Evolutionary conservation across 257 asterid genomes (phyloP), one percentile per base, ranked within the genome.

Genomic region (Eustoma russellianum): DNA sequence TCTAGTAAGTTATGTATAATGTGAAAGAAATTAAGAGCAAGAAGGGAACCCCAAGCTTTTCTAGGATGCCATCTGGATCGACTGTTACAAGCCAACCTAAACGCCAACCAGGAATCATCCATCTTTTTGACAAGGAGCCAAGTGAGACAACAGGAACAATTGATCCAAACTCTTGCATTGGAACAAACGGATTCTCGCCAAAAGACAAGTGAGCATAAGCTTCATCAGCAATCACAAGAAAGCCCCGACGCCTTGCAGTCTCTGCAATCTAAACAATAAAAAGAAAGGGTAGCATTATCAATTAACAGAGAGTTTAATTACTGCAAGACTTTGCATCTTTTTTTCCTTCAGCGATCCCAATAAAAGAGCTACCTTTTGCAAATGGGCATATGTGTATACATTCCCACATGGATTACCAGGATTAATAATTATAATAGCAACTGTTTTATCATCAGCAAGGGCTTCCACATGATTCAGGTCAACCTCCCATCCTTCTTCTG

Each of bases 351-450:
- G 58, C 33, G 11, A 33, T 24, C n/a, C 9, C 1, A 24, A 24
- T 24, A 3, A 28, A 16, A 24, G n/a, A 2, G 16, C 48, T 33
- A 86, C 95, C 87, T 80, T 76, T 13, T 72, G 72, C 63, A 86
- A 56, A 67, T 82, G 95, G 40, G 78, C 77, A 44, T 30, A 43
- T 16, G 65, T 50, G 77, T 63, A 80, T 55, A 86, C 87, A 74
- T 57, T 80, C 49, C 93, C 95, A 74, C 90, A 78, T 0, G 95
- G 95, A 65, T 82, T 86, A 17, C 93, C 90, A 0, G 95, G 93
- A 61, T 86, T 86, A 65, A 73, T 65, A 9, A 86, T 66, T 56
- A 76, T 87, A 66, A 86, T 70, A 7, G 90, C 93, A 56, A 86
- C 81, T 6, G 95, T 80, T 9, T 66, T 80, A 33, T 80, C 82